Evolutionary conservation across 129 eudicot genomes (phyloP).

Genomic region (Flaveria ramosissima): DNA sequence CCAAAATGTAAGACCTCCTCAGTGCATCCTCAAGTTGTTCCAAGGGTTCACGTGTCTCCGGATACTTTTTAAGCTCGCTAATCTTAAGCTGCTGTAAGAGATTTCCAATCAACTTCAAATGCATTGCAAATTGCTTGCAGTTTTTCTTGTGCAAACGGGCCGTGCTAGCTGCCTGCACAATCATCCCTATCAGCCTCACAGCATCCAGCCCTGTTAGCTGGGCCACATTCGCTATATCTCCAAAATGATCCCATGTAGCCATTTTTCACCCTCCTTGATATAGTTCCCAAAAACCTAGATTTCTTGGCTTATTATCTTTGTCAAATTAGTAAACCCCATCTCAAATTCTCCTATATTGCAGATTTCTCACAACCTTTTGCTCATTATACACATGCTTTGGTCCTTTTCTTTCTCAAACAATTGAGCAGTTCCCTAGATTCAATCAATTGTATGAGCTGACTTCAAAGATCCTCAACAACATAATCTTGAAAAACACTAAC

Average conservation of each 20-base stretch:
- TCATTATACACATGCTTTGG: background rate
- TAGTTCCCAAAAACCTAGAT: constrained; percentile 20
- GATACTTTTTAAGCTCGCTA: constrained; percentile 78
- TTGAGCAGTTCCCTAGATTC: background rate
- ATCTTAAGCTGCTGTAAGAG: constrained; percentile 73
- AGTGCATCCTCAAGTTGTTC: constrained; percentile 94
- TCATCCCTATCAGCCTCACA: constrained; percentile 71
- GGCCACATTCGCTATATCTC: constrained; percentile 82
- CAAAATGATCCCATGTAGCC: constrained; percentile 83
- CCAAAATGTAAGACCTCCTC: constrained; percentile 90
- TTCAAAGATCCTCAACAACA: constrained; percentile 28
- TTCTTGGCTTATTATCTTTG: constrained; percentile 5
- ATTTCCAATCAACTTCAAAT: constrained; percentile 86
- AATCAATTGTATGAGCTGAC: constrained; percentile 16
- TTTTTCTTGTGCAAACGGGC: constrained; percentile 95
- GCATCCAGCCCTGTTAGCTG: constrained; percentile 89
- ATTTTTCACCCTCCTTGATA: constrained; percentile 27
- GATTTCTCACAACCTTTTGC: background rate
- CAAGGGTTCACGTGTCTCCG: constrained; percentile 91
- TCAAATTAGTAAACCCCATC: constrained; percentile 21
- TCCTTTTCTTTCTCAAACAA: constrained; percentile 4
- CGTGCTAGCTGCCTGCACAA: constrained; percentile 79
- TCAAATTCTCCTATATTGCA: background rate
- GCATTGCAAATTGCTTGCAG: constrained; percentile 89
- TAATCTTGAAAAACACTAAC: constrained; percentile 23